Base-by-base conservation (phyloP, 495 filamentous ascomycete genomes). In the Haplographium delicatum region DNA sequence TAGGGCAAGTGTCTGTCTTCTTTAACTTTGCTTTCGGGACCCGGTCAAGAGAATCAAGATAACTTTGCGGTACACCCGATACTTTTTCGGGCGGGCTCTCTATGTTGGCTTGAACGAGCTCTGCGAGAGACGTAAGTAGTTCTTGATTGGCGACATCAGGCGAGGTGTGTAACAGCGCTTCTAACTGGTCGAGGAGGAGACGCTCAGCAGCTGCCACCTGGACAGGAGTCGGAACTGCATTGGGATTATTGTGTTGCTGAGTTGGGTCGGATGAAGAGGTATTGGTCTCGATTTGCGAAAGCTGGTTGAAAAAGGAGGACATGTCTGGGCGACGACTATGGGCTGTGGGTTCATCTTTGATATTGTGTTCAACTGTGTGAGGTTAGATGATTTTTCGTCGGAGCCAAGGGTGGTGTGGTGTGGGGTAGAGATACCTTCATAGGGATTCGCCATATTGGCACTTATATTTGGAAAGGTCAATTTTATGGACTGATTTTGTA, bases 281-380 rank as follows among this genome's bases (percentile, higher is more conserved):
- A 11, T 73, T 64, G 15, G 72, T 76, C 49, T 72, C 69, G 52
- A 86, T 79, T 57, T 84, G 78, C 59, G 74, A 71, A 43, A 94
- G 82, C 41, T 84, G 82, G 35, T 83, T 72, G 72, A 85, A 90
- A 80, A 97, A 96, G 65, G 84, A 87, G 39, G 85, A 84, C 68
- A 96, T 85, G 70, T 95, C 88, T 30, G 89, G 81, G 39, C 87
- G 86, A 42, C 82, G 83, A 50, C 46, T 56, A 33, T 69, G 71
- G 71, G 27, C 58, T 45, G 69, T 56, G 25, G 62, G 37, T 53
- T 51, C 42, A 49, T 62, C 51, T 47, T 71, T 68, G 65, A 86
- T 86, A 63, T 84, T 85, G 73, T 96, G 91, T 66, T 96, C 91
- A 62, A 91, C 90, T 95, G 58, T 49, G 56, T 25, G 18, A 13